Evolutionary conservation across 208 protist genomes (phyloP), one percentile per base, ranked within the genome.

Genomic region (Leishmania braziliensis): DNA sequence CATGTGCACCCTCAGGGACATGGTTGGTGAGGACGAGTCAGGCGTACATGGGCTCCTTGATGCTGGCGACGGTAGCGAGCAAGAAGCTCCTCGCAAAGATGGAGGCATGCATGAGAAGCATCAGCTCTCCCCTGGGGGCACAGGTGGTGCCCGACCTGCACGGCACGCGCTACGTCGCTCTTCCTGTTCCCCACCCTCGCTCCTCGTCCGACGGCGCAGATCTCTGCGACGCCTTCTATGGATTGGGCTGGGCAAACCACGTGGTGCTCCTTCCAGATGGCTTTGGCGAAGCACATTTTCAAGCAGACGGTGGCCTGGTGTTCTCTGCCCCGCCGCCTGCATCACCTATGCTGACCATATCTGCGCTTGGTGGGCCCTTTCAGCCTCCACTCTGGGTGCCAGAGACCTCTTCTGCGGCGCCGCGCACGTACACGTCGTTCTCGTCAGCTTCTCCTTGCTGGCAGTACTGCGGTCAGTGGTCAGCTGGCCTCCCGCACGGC

Each of bases 381-480:
- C 77, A 85, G 12, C 82, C 82, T 12, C 72, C 10, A 23, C 53
- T 85, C 6, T 82, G 77, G 77, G 73, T 70, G 39, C 82, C 82
- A 39, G n/a, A 48, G 51, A 53, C 48, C 48, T 75, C 70, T 14
- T 12, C 46, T 46, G 56, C 74, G 9, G 23, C 39, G 29, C 6
- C 29, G 18, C 5, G 5, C 29, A 56, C 6, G 63, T 48, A 5
- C 18, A 46, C 29, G 23, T 69, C 66, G 3, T 23, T 36, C 39
- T n/a, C 53, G 20, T 26, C 33, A 23, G 14, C 74, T 2, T 36
- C 83, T 6, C 71, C 56, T 66, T 78, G 75, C 53, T 70, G 54
- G 43, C 86, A 88, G 50, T 92, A 92, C 72, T 95, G 90, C 76
- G 92, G 92, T 5, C 70, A 77, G 39, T 95, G 92, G 92, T 65